Percentiles rank a stretch among this genome's conserved stretches.
phyloP scores from a whole-genome alignment of 2,329 filamentous ascomycete genomes.

The Clonostachys chloroleuca region DNA sequence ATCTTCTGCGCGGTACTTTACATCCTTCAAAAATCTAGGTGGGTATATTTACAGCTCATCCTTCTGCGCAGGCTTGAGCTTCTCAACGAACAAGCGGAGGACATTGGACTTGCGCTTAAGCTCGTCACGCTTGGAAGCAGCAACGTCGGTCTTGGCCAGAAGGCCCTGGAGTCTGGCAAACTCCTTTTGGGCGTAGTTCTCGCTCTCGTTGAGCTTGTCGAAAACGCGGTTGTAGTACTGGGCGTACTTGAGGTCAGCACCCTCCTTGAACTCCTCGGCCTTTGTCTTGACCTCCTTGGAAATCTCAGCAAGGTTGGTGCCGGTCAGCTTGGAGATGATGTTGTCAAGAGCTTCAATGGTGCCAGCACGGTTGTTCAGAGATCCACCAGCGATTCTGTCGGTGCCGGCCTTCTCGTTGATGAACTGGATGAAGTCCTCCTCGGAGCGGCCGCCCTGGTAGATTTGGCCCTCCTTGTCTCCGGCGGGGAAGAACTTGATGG shows the following conservation, averaged over 20 bases:
- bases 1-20: slow-evolving; percentile 9
- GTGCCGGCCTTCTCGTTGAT: slow-evolving; percentile 88
- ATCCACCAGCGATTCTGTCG: slow-evolving; percentile 76
- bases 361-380: slow-evolving; percentile 73
- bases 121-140: slow-evolving; percentile 84
- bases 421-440: slow-evolving; percentile 73
- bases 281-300: slow-evolving; percentile 69
- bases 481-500: slow-evolving; percentile 95
- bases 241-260: slow-evolving; percentile 69
- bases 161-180: slow-evolving; percentile 73
- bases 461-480: slow-evolving; percentile 67
- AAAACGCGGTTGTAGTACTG: slow-evolving; percentile 93
- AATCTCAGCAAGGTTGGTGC: slow-evolving; percentile 57
- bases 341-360: slow-evolving; percentile 76
- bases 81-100: slow-evolving; percentile 68
- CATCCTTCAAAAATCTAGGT: slow-evolving; percentile 9
- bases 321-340: slow-evolving; percentile 70
- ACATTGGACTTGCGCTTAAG: slow-evolving; percentile 84
- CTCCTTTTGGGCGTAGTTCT: slow-evolving; percentile 82
- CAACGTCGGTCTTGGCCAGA: slow-evolving; percentile 80
- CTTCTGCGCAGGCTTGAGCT: slow-evolving; percentile 54
- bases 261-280: slow-evolving; percentile 59
- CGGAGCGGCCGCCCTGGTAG: slow-evolving; percentile 73
- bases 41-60: slow-evolving; percentile 59
- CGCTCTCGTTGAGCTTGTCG: slow-evolving; percentile 75